Base-by-base conservation (phyloP, 768 basidiomycete species). In the Pleurotus tuoliensis region DNA sequence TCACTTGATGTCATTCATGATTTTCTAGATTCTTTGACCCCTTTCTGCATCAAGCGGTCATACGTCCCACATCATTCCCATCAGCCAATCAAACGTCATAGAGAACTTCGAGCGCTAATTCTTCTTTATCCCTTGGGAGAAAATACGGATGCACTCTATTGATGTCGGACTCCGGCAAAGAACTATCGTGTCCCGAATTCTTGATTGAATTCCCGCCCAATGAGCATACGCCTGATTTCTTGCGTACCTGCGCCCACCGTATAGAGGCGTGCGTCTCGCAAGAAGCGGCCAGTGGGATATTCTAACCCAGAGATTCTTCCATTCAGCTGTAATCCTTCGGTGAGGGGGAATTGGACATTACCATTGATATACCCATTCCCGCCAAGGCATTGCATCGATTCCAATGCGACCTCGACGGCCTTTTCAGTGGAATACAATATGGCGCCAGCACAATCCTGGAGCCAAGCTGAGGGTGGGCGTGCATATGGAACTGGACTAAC, bases 301-400 rank as follows among this genome's bases (percentile, higher is more conserved):
- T 98, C 94, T 94, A 34, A 34, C 11, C 30, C 30, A 34, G 24
- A 25, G 24, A 63, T 27, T 18, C 25, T 47, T 47, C 34, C 34
- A 30, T 18, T 45, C 38, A 50, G 43, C 54, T 6, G 43, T 30
- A 24, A 25, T 49, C 51, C 52, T 16, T 44, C 45, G 38, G 57
- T 20, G 3, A 13, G 12, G 39, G 22, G 15, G 27, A 48, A n/a
- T 18, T 37, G 41, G n/a, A 4, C 20, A 4, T 16, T 53, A 89
- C 92, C 92, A 61, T 96, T 96, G 69, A 94, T 94, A 68, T 96
- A 98, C 11, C 94, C 95, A 66, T 97, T 97, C 5, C 95, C 94
- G 49, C 94, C 94, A 43, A 96, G 76, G 65, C 92, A 94, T 64
- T 96, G 94, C 88, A 94, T 93, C 7, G 84, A 91, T 66, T 95